Base-by-base conservation (phyloP, 441 rosid species). In the Flueggea neowawraea region DNA sequence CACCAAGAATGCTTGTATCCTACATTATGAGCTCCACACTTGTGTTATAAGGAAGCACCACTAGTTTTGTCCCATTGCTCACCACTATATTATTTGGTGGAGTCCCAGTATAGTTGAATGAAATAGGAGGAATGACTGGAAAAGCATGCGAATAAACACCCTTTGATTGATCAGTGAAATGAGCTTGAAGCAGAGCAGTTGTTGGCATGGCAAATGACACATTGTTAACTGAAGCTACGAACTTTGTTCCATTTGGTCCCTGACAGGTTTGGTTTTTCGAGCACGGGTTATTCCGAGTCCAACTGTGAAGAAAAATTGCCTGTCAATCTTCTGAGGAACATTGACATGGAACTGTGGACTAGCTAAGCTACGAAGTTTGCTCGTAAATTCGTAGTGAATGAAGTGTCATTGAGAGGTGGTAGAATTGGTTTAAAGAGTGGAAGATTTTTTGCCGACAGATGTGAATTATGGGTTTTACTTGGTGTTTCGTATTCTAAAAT, bases 1-100 rank as follows among this genome's bases (percentile, higher is more conserved):
- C 77, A 53, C 84, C 85, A 28, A 89, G 66, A 13, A 87, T 80
- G 62, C 82, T 84, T 2, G 91, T 87, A 54, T 75, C 94, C 16
- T 85, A 91, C 64, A 89, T 45, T 12, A 87, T 78, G 4, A 89
- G 12, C 64, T 87, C 87, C 14, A 82, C 84, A 16, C 73, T 79
- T 11, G 95, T 69, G 63, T 83, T 81, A 63, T 71, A 87, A 28
- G 72, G 73, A 39, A 87, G 55, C 10, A 71, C 82, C 39, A 73
- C 61, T 2, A 69, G 52, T 64, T 76, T 84, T 3, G 85, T 82
- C 5, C 80, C 90, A 22, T 54, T 72, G 51, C 56, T 65, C 14
- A 82, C 86, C 63, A 66, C 50, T 5, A 80, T 78, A 67, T 80
- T 82, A 62, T 78, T 83, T 16, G 87, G 90, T 50, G 84, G 76